Base-by-base conservation (phyloP, 73 alveolate species). In the Halteria grandinella region DNA sequence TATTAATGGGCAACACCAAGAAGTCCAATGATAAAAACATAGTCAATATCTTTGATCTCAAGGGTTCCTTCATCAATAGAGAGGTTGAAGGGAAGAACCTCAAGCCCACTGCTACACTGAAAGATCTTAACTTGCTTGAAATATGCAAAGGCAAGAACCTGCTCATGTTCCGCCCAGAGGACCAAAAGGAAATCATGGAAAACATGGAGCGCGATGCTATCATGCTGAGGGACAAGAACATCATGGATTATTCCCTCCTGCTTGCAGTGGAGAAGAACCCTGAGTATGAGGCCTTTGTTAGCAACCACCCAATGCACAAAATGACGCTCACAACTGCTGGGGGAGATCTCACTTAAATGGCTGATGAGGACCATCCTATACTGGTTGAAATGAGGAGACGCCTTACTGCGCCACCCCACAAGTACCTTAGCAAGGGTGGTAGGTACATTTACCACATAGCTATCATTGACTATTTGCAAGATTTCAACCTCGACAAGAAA, bases 41-140 rank as follows among this genome's bases (percentile, higher is more conserved):
- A 1, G 86, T 76, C 51, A 86, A 96, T 66, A 86, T 92, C 48
- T 95, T 88, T 62, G 99, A 95, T 71, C 77, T 95, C 64, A 95
- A 95, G 85, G 99, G 99, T 0, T 86, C 96, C 37, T 47, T 90
- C 37, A 83, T 93, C 78, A 90, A 90, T 75, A 77, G 99, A 60
- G 95, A 90, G 31, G 94, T 76, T 7, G 52, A 60, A 11, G 53
- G 76, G 21, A 32, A 78, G 75, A 78, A 92, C 58, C 85, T 69
- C 45, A 86, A 93, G 51, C 54, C 62, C 33, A 60, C 95, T 21
- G 85, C 86, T 75, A 93, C 97, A 49, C 73, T 93, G 51, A 93
- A 95, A 76, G 99, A 95, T 79, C 58, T 90, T 49, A 96, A 93
- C 79, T 82, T 91, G 55, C 55, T 87, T 10, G 75, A 81, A 39